phyloP scores from a whole-genome alignment of 2,329 filamentous ascomycete genomes.

The Geosmithia morbida region DNA sequence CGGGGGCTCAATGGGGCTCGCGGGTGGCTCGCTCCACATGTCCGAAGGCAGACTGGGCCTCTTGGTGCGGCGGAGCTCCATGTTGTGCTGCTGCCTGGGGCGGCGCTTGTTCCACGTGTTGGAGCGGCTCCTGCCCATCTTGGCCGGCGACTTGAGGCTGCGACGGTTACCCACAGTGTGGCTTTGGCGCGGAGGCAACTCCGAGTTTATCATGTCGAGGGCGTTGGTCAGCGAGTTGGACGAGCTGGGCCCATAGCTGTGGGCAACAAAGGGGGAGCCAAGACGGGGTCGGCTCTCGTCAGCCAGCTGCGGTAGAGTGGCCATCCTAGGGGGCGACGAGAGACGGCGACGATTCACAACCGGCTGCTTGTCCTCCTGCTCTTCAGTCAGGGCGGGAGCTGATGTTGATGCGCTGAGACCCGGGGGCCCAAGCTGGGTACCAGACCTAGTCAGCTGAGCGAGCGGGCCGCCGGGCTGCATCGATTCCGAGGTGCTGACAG shows the following conservation, averaged over 20 bases:
- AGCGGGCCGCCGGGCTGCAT: conserved; percentile 51
- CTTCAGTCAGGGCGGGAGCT: no score
- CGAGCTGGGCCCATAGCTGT: conserved; percentile 48
- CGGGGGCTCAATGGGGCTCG: conserved; percentile 7
- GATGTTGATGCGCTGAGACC: no score
- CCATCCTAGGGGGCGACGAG: neutral
- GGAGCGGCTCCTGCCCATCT: conserved; percentile 32
- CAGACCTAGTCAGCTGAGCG: conserved; percentile 33
- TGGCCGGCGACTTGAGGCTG: conserved; percentile 37
- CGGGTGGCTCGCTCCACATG: conserved; percentile 33
- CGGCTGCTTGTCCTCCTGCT: neutral
- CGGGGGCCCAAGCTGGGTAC: no score
- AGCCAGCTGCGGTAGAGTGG: neutral
- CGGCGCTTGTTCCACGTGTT: conserved; percentile 38
- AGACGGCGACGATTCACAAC: neutral
- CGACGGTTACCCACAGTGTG: conserved; percentile 35
- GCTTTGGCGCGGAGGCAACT: conserved; percentile 22
- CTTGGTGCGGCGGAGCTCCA: conserved; percentile 32
- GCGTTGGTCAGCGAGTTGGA: conserved; percentile 30
- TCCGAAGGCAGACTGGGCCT: conserved; percentile 40
- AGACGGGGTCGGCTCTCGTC: conserved; percentile 16
- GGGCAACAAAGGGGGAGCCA: conserved; percentile 40
- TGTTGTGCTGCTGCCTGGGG: conserved; percentile 25
- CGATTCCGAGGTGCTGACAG: conserved; percentile 46
- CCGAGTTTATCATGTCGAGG: conserved; percentile 13